Percentiles rank a stretch among this genome's conserved stretches.
phyloP scores from a whole-genome alignment of 2,329 filamentous ascomycete species.

The Thielaviopsis euricoi region DNA sequence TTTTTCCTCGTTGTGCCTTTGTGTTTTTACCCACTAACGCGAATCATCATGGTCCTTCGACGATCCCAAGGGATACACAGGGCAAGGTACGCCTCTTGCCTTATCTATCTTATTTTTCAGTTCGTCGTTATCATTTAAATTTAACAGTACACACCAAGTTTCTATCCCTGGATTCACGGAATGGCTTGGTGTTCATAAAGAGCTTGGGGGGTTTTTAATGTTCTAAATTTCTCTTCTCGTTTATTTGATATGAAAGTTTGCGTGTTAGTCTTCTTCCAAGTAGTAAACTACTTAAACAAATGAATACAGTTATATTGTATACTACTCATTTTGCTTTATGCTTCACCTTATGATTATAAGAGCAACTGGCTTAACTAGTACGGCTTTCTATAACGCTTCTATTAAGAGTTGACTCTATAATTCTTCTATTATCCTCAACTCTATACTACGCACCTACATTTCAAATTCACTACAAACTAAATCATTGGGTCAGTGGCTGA shows the following conservation, averaged over 20 bases:
- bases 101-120: not conserved
- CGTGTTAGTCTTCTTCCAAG: too few species aligned
- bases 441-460: too few species aligned
- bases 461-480: not conserved
- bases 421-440: not conserved
- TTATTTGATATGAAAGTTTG: too few species aligned
- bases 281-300: too few species aligned
- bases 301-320: too few species aligned
- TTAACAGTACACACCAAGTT: not conserved
- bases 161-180: not conserved
- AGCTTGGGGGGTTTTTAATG: not conserved
- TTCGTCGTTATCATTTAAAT: not conserved
- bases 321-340: too few species aligned
- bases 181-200: not conserved
- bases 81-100: not conserved
- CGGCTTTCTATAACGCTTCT: too few species aligned
- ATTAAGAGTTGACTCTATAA: too few species aligned
- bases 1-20: not conserved
- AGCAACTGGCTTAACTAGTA: too few species aligned
- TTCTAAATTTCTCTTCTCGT: too few species aligned
- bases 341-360: too few species aligned
- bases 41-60: not conserved
- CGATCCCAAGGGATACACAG: not conserved
- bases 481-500: not conserved
- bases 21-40: not conserved